A percentile compares a stretch with the other conserved stretches of the same genome.
Evolutionary conservation across 2,329 filamentous ascomycete genomes (phyloP).

Genomic region (Cladophialophora exuberans): DNA sequence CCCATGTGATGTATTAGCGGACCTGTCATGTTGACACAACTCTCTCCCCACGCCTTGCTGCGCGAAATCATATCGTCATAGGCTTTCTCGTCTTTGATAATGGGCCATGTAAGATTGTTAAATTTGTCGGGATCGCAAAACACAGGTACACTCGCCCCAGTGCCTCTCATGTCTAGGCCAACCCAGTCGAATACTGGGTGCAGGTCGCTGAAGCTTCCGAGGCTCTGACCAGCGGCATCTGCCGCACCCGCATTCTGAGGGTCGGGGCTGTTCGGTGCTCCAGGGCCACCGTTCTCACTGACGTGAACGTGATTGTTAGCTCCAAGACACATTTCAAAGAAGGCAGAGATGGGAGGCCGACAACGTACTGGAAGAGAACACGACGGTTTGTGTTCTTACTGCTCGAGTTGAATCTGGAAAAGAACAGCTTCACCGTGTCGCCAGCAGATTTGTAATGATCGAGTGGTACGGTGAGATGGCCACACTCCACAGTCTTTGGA

Average conservation of each 20-base stretch:
- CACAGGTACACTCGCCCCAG: conserved; percentile 45
- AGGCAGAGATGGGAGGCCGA: too few species aligned
- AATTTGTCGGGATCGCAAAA: conserved; percentile 44
- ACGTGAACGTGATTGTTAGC: too few species aligned
- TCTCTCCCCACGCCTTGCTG: conserved; percentile 45
- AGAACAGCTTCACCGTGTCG: too few species aligned
- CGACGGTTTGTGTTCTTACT: too few species aligned
- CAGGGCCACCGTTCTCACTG: conserved; percentile 42
- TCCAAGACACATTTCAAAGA: too few species aligned
- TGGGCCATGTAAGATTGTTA: conserved; percentile 41
- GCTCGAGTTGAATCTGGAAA: too few species aligned
- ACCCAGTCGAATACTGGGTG: conserved; percentile 47
- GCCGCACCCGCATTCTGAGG: background rate
- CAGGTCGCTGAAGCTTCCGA: conserved; percentile 30
- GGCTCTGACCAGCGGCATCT: background rate
- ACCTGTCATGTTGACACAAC: conserved; percentile 46
- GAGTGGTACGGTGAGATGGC: too few species aligned
- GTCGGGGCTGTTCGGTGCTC: conserved; percentile 32
- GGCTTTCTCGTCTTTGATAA: background rate
- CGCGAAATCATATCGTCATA: conserved; percentile 40
- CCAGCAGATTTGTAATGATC: too few species aligned
- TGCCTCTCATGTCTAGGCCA: conserved; percentile 49
- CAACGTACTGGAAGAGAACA: too few species aligned
- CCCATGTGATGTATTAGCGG: conserved; percentile 47
- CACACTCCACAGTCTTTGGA: too few species aligned